Evolutionary conservation across 176 grass and related monocot species (phyloP), one percentile per base, ranked within the genome.

Genomic region (Chrysopogon serrulatus): DNA sequence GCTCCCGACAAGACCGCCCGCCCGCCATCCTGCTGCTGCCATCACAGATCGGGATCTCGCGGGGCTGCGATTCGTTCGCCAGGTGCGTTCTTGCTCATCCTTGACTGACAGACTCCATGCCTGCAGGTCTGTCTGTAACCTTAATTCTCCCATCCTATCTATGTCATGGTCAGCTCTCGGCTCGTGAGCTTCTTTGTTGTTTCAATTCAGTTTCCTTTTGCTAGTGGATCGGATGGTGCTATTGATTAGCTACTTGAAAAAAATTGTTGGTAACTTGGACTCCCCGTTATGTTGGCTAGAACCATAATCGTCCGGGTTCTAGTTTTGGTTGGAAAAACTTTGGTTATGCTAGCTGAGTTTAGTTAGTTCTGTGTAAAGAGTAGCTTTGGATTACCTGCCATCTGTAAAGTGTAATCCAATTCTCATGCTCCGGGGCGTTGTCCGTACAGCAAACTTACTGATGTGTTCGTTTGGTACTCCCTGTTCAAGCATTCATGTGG

Each of bases 21-120:
- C 76, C 8, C 36, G 28, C n/a, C 71, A 37, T n/a, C 51, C 16
- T 10, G 43, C 63, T 10, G 43, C 63, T 34, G 63, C 32, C 19
- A 33, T 27, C 74, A 6, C 24, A 80, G 68, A 87, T 87, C 89
- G 84, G 74, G 89, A 90, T 84, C 88, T 75, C 80, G 75, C 30
- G 14, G 18, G 26, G 18, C 63, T 82, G 40, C 5, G 79, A 10
- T 35, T 80, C 63, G 0, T 48, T 32, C 70, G 44, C 42, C 43
- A 73, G 70, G 42, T 73, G 70, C 8, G 43, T 77, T 76, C 65
- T 47, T 62, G 68, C 79, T 37, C 41, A 11, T 73, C 78, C 81
- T 79, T 42, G 72, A 21, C 28, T 76, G 2, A 6, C 28, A 59
- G 2, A 6, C 44, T 67, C 60, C 21, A 24, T 16, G 31, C 37